A percentile compares a stretch with the other conserved stretches of the same genome.
Conservation (phyloP, 2,329 filamentous ascomycete genomes). For the Ophiostoma pallidulum region DNA sequence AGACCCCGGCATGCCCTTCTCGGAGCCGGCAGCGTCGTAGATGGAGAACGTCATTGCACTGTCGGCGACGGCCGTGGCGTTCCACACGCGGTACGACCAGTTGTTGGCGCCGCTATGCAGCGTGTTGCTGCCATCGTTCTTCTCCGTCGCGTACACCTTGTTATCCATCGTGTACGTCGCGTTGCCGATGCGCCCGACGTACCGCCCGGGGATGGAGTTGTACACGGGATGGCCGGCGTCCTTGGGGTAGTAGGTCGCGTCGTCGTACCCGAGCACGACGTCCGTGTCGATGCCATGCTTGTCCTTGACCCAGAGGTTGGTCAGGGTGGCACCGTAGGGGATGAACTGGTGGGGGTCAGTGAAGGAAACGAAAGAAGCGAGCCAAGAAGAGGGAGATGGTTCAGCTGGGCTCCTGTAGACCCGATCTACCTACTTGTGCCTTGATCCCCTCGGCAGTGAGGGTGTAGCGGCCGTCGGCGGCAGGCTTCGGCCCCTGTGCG, state of each 20-base stretch:
- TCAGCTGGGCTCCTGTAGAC: too few species aligned
- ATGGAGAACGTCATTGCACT: constrained; percentile 58
- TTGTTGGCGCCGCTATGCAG: constrained; percentile 51
- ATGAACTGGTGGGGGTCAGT: constrained; percentile 32
- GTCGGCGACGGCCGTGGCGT: constrained; percentile 43
- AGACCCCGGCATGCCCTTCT: constrained; percentile 51
- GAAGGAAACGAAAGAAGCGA: too few species aligned
- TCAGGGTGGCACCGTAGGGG: constrained; percentile 51
- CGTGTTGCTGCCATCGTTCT: constrained; percentile 46
- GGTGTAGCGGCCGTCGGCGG: constrained; percentile 26
- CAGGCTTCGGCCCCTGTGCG: constrained; percentile 17
- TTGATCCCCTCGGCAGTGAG: constrained; percentile 27
- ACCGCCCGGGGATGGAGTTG: constrained; percentile 53
- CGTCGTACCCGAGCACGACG: constrained; percentile 55
- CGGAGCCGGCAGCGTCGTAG: constrained; percentile 47
- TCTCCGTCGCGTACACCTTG: constrained; percentile 40
- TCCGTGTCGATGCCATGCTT: constrained; percentile 52
- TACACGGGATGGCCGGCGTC: constrained; percentile 48
- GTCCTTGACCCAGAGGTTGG: constrained; percentile 55
- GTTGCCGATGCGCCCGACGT: constrained; percentile 56
- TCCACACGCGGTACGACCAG: constrained; percentile 56
- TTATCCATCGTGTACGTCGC: constrained; percentile 45
- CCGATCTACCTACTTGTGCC: constrained; percentile 30
- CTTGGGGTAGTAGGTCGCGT: constrained; percentile 44
- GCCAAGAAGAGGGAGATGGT: too few species aligned